Evolutionary conservation across 352 stramenopile species (phyloP), one percentile per base, ranked within the genome.

Genomic region (Globisporangium mamillatum): DNA sequence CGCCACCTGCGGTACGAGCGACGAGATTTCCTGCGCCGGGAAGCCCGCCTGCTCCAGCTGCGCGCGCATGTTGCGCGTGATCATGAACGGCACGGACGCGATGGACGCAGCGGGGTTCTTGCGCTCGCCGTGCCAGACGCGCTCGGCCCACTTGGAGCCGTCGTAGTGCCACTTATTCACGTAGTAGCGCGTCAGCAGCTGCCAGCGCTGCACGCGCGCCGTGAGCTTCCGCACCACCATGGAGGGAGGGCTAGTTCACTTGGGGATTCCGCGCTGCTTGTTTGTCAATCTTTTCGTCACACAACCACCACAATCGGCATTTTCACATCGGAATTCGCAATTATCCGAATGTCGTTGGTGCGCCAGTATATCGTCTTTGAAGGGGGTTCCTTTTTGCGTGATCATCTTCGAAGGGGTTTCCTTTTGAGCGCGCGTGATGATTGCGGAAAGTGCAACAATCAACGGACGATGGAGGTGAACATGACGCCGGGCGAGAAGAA

Each of bases 81-180:
- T 91, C 86, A 94, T 94, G 64, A 94, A 94, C 53, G 86, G 84
- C 71, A 94, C 85, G 27, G 83, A 90, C 24, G 84, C 84, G 27
- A 89, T 75, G n/a, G 75, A 70, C 25, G 78, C 72, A 1, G 78
- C 63, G 9, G 72, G 72, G n/a, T 72, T 70, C 22, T 74, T 78
- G 55, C 79, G 82, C 53, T 79, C 72, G 60, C 84, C 86, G 60
- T 90, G 87, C 84, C 83, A 91, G 22, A 92, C 72, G 56, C 84
- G 77, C 59, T 93, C 84, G 59, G 73, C 76, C 80, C 78, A 90
- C 64, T 93, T 94, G 54, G 77, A 82, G 22, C 80, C 84, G 66
- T 93, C 82, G 57, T 94, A 94, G 48, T 92, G 86, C 86, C 86
- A 94, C 70, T 91, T 94, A 63, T 94, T 94, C 38, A 80, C 65